Base-by-base conservation (phyloP, 805 yeast species). In the Nakazawaea sp. region DNA sequence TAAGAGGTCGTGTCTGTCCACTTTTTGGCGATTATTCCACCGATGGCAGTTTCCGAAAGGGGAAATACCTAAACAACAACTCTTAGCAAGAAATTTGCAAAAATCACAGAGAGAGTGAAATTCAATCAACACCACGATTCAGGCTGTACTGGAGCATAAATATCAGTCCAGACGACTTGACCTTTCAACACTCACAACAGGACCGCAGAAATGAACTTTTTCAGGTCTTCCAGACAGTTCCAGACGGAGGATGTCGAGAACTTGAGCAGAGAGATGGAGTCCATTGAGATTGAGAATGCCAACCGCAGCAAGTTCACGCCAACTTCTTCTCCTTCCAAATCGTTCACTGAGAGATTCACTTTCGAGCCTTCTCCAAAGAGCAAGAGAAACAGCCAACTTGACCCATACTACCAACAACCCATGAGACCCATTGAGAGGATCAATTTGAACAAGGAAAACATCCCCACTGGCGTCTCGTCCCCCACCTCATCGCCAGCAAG, bases 381-480 rank as follows among this genome's bases (percentile, higher is more conserved):
- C 16, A 33, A 33, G 29, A 38, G 35, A 20, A 33, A 17, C 25
- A 33, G 33, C 16, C 44, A 40, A 19, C 45, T 36, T 7, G 40
- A 36, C 18, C 38, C 38, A 17, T 45, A 18, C 42, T 39, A 21
- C 18, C 51, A 45, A 35, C 42, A 41, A 23, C 33, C 42, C 30
- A 38, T 38, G 33, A 44, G 52, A 36, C 50, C 53, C 12, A 21
- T 49, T 9, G 54, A 50, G 29, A 48, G 55, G 36, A 36, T 70
- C 43, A 67, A 55, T 37, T 62, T 56, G 44, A 70, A 64, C 48
- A 65, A 66, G 41, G 70, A 66, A 44, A 64, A 64, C 45, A 56
- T 59, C 4, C 64, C 69, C 6, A 8, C n/a, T 5, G 19, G 21
- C 23, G 9, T 52, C 2, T 38, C 58, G n/a, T 45, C 54, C 17